Evolutionary conservation across 139 green algal species (phyloP), one percentile per base, ranked within the genome.

Genomic region (Tetratostichococcus sp.): DNA sequence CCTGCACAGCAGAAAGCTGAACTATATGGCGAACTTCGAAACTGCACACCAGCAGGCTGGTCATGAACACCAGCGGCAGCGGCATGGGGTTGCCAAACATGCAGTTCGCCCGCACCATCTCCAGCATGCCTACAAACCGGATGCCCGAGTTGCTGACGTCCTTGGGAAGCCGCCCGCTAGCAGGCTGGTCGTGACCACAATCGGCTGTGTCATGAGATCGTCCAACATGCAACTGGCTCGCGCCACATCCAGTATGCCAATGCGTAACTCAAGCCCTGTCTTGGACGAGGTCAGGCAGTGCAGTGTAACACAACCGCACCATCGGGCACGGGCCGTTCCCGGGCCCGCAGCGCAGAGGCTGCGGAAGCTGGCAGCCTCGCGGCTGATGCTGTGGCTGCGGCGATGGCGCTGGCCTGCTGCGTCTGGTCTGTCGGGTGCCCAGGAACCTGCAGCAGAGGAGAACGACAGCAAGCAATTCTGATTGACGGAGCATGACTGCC

Each of bases 21-120:
- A 50, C 8, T 8, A 50, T 50, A 22, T 14, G 39, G 39, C 8
- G 39, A 22, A 22, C 39, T 8, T 8, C 39, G 39, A 22, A 22
- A 22, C 69, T 70, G 0, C 26, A 58, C 0, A 75, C 78, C 25
- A 93, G 80, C 73, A 93, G 62, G 33, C 75, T 82, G 35, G 75
- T 68, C 4, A 93, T 69, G 66, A 89, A 90, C 19, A 92, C 74
- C 34, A 86, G 69, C 0, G 86, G 88, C 67, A 93, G 79, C 25
- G 88, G 90, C 69, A 93, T 77, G n/a, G 79, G 82, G 75, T 93
- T 93, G 66, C 88, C 87, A 79, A 93, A 93, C 25, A 88, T 78
- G 70, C 83, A 88, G 0, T 77, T 73, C 4, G 79, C 76, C 1
- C 72, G 73, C 21, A 89, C 70, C 57, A 93, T 70, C 65, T 83